These are phyloP conservation scores for Mucor lusitanicus DNA, from an alignment of 371 early-diverging fungal species.

Conservation along the genomic window DNA sequence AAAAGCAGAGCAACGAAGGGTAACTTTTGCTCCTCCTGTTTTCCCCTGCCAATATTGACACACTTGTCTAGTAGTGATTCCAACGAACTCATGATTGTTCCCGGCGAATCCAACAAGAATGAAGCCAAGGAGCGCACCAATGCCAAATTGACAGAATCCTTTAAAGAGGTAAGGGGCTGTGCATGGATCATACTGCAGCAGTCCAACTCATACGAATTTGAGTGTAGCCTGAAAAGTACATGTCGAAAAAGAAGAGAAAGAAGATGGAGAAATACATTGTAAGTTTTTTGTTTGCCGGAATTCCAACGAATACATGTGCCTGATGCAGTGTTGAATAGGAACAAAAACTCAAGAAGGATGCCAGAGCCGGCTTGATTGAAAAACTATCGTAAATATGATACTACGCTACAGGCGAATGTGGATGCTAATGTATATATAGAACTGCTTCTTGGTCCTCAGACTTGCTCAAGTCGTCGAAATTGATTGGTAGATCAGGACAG, in stretches of 20 bases:
- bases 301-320: too few species aligned
- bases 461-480: conserved; percentile 79
- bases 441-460: conserved; percentile 71
- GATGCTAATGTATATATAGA: too few species aligned
- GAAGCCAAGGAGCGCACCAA: conserved; percentile 6
- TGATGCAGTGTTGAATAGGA: conserved; percentile 56
- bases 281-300: conserved; percentile 8
- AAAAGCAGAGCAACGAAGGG: neutral
- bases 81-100: conserved; percentile 47
- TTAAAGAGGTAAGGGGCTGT: conserved; percentile 15
- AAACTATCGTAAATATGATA: conserved; percentile 66
- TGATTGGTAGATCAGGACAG: conserved; percentile 68
- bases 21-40: too few species aligned
- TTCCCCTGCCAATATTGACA: too few species aligned
- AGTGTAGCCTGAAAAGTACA: conserved; percentile 39
- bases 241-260: conserved; percentile 78
- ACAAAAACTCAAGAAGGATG: conserved; percentile 94
- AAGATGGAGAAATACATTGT: conserved; percentile 84
- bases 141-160: conserved; percentile 6
- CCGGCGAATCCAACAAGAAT: conserved; percentile 21
- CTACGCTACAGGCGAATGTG: too few species aligned
- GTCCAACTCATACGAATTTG: neutral
- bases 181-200: too few species aligned
- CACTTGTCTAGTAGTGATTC: conserved; percentile 8
- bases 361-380: conserved; percentile 76